Evolutionary conservation across 192 early-diverging fungal genomes (phyloP), one percentile per base, ranked within the genome.

Genomic region (Coemansia guatemalensis): DNA sequence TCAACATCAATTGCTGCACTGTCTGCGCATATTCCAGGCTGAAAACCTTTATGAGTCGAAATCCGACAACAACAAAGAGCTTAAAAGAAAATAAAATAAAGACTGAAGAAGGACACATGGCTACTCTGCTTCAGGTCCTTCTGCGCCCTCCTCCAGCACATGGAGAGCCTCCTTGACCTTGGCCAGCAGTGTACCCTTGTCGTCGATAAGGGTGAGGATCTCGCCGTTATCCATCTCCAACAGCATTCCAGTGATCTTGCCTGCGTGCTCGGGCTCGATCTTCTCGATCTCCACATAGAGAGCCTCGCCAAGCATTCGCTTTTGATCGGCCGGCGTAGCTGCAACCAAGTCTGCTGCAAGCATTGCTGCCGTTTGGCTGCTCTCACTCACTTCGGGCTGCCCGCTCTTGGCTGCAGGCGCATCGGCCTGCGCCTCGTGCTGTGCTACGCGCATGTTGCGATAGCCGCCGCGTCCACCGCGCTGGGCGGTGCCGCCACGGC

Each of bases 241-340:
- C 58, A 96, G 85, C 96, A 99, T 98, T 62, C 97, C 97, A 29
- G 96, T 98, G 75, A 99, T 93, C 89, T 99, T 98, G 68, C 94
- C 94, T 57, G 96, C 94, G 60, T 85, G 80, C 27, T 88, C 83
- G 54, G 87, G 86, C 72, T 92, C 85, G 44, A 67, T 65, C 12
- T 47, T 60, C 60, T 86, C 82, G 64, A 99, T 94, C 48, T 89
- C 82, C 11, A 94, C 94, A 83, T 93, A 99, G 51, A 99, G 84
- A 51, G 89, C 86, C 84, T 99, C 96, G 64, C 97, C 97, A 23
- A 99, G 88, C 82, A 93, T 88, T 73, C 93, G 93, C 85, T 99
- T 99, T 84, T 97, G 95, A 63, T 89, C 83, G 49, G 95, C 95
- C 32, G 89, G 79, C 30, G 87, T 83, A 33, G 92, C 87, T 56